phyloP scores from a whole-genome alignment of 1,284 basidiomycete species.

The Cutaneotrichosporon cavernicola region DNA sequence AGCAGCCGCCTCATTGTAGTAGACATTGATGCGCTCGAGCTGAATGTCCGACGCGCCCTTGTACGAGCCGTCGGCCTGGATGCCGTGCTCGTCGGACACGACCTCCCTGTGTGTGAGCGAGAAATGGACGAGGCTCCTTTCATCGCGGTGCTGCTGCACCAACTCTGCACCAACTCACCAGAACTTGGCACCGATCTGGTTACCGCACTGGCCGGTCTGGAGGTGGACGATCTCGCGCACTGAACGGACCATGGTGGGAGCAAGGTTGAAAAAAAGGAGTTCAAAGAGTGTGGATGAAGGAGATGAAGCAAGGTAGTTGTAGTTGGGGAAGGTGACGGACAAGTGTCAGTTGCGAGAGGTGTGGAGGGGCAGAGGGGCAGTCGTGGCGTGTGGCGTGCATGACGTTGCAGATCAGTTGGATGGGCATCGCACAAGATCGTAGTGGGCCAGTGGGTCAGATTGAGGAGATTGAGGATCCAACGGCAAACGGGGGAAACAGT shows the following conservation, averaged over 20 bases:
- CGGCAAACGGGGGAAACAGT: too few species aligned
- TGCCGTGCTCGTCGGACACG: slow-evolving; percentile 95
- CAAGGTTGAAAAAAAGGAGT: neutral
- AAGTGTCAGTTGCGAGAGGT: too few species aligned
- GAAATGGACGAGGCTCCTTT: neutral
- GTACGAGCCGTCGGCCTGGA: slow-evolving; percentile 87
- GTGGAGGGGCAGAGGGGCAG: too few species aligned
- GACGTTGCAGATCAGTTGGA: too few species aligned
- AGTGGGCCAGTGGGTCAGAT: too few species aligned
- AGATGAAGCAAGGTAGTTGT: neutral
- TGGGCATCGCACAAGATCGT: too few species aligned
- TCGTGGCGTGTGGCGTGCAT: too few species aligned
- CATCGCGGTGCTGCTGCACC: neutral
- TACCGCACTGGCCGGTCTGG: slow-evolving; percentile 95
- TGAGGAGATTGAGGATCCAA: too few species aligned
- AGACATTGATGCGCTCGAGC: slow-evolving; percentile 94
- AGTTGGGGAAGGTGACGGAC: neutral
- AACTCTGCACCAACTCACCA: slow-evolving; percentile 68
- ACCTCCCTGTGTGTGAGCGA: slow-evolving; percentile 45
- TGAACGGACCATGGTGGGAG: slow-evolving; percentile 35
- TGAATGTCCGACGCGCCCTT: slow-evolving; percentile 92
- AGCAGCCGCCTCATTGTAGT: slow-evolving; percentile 86
- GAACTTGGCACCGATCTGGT: slow-evolving; percentile 99
- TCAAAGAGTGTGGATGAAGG: neutral
- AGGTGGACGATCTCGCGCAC: slow-evolving; percentile 97